Evolutionary conservation across 2,329 filamentous ascomycete species (phyloP), one percentile per base, ranked within the genome.

Genomic region (Aspergillus sp.): DNA sequence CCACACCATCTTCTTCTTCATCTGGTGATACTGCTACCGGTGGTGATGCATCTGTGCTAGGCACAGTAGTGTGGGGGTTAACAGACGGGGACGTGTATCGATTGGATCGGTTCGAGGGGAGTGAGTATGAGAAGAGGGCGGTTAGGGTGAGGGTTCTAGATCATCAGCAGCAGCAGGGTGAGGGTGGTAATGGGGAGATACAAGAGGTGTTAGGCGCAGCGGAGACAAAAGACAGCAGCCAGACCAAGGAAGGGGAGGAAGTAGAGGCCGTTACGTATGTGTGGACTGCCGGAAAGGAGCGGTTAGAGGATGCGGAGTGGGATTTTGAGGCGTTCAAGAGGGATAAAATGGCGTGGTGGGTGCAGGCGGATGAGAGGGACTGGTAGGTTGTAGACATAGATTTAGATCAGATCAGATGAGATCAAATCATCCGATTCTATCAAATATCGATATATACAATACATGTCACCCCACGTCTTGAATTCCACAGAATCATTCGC

Each of bases 61-160:
- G 94, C 3, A 88, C 89, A 23, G 86, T 90, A 55, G 91, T 92
- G 0, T 87, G 87, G 0, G 93, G 93, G 0, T 79, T 98, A 47
- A 96, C 91, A 0, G 85, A 89, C 39, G 87, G 85, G 23, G 92
- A 97, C 69, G 80, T 97, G 55, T 78, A 80, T 66, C 87, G 89
- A 30, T 82, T 98, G 2, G 92, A 97, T 71, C 76, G 81, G 4
- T 98, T 97, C 71, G 94, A 98, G 74, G 94, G 94, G 0, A 64
- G 65, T 5, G 86, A 95, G 72, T 96, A 96, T 70, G 77, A 80
- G 59, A 82, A 89, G 19, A 64, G 71, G 10, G 71, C 68, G 10
- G 84, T 88, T 0, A 71, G 67, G 12, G 83, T 84, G 15, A 70
- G 75, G 15, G 67, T 81, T 83, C 52, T 69, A 66, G n/a, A 65